Percentiles rank a stretch among this genome's conserved stretches.
Evolutionary conservation across 495 filamentous ascomycete species (phyloP).

Genomic region (Trichoderma reesei): DNA sequence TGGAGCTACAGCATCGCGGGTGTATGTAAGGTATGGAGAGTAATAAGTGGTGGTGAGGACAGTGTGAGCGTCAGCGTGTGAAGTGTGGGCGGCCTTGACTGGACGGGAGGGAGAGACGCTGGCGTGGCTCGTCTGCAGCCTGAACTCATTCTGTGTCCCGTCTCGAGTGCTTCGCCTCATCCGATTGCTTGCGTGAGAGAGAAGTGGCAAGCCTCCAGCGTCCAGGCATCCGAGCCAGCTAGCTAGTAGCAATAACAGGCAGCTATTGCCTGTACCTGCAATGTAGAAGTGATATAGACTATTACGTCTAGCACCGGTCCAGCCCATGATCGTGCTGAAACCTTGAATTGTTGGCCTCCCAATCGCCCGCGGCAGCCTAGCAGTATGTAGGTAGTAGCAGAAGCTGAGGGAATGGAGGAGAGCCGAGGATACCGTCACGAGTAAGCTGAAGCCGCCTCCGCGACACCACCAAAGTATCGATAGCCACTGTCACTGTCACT

Average conservation of each 20-base stretch:
- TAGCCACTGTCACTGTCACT: no score
- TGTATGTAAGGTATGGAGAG: neutral
- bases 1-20: neutral
- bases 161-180: neutral
- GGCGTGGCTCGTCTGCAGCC: constrained; percentile 6
- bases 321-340: neutral
- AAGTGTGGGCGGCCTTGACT: neutral
- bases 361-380: neutral
- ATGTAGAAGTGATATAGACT: no score
- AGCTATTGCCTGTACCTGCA: neutral
- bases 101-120: neutral
- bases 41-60: neutral
- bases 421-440: constrained; percentile 6
- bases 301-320: no score
- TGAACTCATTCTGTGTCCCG: neutral
- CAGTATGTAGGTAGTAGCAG: neutral
- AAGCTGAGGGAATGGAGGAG: neutral
- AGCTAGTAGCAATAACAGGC: neutral
- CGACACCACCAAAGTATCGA: no score
- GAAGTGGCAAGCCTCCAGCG: neutral
- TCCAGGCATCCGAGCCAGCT: constrained; percentile 2
- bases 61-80: no score
- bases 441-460: neutral
- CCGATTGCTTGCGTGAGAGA: neutral
- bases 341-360: neutral